Evolutionary conservation across 192 early-diverging fungal species (phyloP).

Genomic region (Backusella tuberculispora): DNA sequence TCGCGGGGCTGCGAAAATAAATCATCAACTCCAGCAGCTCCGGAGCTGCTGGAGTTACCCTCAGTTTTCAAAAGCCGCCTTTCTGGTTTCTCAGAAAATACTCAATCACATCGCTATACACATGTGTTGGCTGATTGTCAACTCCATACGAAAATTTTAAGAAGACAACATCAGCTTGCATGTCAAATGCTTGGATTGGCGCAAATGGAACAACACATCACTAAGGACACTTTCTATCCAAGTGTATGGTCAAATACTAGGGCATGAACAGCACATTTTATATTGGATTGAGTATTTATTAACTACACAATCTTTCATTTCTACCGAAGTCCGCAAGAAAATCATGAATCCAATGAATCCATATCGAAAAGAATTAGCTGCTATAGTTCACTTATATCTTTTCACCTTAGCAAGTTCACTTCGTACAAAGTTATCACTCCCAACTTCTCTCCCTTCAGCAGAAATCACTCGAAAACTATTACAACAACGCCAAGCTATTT

Average conservation of each 20-base stretch:
- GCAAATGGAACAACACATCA: constrained; percentile 27
- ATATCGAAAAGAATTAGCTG: constrained; percentile 32
- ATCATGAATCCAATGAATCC: constrained; percentile 27
- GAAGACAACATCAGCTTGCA: background rate
- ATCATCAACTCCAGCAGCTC: too few relatives aligned
- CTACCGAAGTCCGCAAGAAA: background rate
- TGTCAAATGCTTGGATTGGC: constrained; percentile 15
- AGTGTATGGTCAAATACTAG: constrained; percentile 22
- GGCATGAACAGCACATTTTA: constrained; percentile 25
- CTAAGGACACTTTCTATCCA: constrained; percentile 26
- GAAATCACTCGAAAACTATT: constrained; percentile 23
- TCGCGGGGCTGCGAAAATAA: too few relatives aligned
- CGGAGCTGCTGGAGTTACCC: too few relatives aligned
- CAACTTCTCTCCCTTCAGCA: constrained; percentile 36
- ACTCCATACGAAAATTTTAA: constrained; percentile 17
- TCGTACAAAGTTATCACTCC: constrained; percentile 27
- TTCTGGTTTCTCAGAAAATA: constrained; percentile 34
- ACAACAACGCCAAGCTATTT: constrained; percentile 5
- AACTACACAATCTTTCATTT: constrained; percentile 12
- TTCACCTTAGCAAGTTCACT: constrained; percentile 34
- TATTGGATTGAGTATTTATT: constrained; percentile 35
- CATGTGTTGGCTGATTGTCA: constrained; percentile 8
- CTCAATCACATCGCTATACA: constrained; percentile 14
- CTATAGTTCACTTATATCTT: constrained; percentile 31
- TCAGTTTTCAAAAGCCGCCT: constrained; percentile 31